phyloP scores from a whole-genome alignment of 2,329 filamentous ascomycete genomes.

The Talaromyces pinophilus region DNA sequence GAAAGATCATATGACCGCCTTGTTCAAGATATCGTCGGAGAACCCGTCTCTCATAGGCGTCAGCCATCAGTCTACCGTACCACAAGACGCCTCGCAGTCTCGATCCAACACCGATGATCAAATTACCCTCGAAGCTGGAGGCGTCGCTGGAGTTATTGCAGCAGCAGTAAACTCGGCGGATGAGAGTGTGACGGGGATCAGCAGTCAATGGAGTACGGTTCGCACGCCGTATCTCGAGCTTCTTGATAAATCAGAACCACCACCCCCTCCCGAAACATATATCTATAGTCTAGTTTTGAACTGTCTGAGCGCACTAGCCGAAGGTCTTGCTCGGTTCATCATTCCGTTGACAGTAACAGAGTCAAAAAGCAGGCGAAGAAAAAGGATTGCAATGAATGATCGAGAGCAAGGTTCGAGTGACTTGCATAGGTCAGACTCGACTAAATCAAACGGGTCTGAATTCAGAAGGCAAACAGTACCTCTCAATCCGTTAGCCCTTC shows the following conservation, averaged over 20 bases:
- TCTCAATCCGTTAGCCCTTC: slow-evolving; percentile 76
- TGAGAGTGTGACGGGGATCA: slow-evolving; percentile 72
- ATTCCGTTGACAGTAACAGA: slow-evolving; percentile 87
- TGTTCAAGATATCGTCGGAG: slow-evolving; percentile 90
- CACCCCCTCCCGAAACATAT: slow-evolving; percentile 84
- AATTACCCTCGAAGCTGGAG: slow-evolving; percentile 84
- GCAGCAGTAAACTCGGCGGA: slow-evolving; percentile 67
- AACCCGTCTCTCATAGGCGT: slow-evolving; percentile 87
- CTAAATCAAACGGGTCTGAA: slow-evolving; percentile 29
- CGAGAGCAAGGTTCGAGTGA: slow-evolving; percentile 38
- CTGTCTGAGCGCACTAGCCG: slow-evolving; percentile 86
- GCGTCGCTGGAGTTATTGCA: slow-evolving; percentile 83
- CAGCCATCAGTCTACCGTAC: slow-evolving; percentile 82
- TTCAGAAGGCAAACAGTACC: slow-evolving; percentile 51
- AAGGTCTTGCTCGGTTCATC: slow-evolving; percentile 90
- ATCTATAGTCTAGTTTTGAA: slow-evolving; percentile 85
- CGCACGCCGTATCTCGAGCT: slow-evolving; percentile 89
- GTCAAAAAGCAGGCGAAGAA: slow-evolving; percentile 53
- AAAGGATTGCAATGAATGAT: slow-evolving; percentile 38
- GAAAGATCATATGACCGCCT: slow-evolving; percentile 77
- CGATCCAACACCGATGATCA: slow-evolving; percentile 69
- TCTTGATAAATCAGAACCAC: slow-evolving; percentile 86
- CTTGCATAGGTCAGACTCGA: slow-evolving; percentile 35
- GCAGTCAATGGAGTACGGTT: slow-evolving; percentile 85
- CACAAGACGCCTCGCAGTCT: slow-evolving; percentile 60